Conservation (phyloP, 495 filamentous ascomycete genomes). For the Penicillium paradoxum region DNA sequence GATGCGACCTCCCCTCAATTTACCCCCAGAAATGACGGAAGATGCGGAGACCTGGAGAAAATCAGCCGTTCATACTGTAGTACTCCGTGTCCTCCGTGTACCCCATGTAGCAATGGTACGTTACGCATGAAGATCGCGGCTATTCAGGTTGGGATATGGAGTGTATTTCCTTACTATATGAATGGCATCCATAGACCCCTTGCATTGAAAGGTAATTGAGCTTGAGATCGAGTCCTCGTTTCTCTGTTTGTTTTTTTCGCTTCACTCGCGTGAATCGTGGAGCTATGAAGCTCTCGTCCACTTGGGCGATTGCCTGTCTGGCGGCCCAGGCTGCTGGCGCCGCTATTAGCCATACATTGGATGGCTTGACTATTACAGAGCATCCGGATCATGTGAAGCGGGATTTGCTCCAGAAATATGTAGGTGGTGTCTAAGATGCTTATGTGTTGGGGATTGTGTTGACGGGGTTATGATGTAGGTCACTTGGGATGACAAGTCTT, state of each 20-base stretch:
- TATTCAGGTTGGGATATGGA: not conserved
- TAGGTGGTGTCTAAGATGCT: conserved; percentile 9
- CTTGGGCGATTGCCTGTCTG: conserved; percentile 29
- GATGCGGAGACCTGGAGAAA: not conserved
- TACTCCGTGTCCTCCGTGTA: not conserved
- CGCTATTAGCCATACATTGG: conserved; percentile 32
- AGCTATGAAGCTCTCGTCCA: conserved; percentile 33
- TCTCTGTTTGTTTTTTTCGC: not conserved
- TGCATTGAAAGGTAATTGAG: not conserved
- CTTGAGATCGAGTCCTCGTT: not conserved
- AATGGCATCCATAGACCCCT: conserved; percentile 17
- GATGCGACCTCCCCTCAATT: not conserved
- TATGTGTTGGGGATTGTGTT: not conserved
- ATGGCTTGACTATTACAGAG: conserved; percentile 35
- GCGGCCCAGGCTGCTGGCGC: conserved; percentile 36
- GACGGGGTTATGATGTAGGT: conserved; percentile 37
- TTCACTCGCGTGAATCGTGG: not conserved
- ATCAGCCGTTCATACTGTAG: not conserved
- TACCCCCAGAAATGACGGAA: conserved; percentile 5
- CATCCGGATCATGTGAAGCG: conserved; percentile 34
- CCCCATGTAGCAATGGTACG: not conserved
- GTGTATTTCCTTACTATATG: conserved; percentile 2
- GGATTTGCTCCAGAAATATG: conserved; percentile 36
- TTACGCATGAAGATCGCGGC: not conserved
- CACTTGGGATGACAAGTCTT: conserved; percentile 71